Evolutionary conservation across 192 early-diverging fungal genomes (phyloP), one percentile per base, ranked within the genome.

Genomic region (Rhizophagus clarus): DNA sequence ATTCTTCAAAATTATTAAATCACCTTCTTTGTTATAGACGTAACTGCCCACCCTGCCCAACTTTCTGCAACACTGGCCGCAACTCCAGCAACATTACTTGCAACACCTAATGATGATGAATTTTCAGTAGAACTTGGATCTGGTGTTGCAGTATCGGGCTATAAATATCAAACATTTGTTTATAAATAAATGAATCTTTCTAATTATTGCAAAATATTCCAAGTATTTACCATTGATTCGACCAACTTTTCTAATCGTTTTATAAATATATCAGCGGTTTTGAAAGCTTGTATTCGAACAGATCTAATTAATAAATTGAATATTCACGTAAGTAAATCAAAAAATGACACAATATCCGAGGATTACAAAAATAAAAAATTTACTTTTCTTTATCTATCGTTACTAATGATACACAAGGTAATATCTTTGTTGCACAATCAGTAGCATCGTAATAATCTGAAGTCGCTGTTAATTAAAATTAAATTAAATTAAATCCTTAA

Each of bases 31-130:
- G 91, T 89, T 62, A 95, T 83, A 14, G 94, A 95, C 5, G 94
- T 94, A 5, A 96, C 92, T 0, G 96, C 96, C 96, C 96, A 97
- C 8, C 93, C 93, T 61, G 93, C 91, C 94, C 95, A 96, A 32
- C 92, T 91, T 72, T 93, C 92, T 3, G 90, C 85, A 20, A 84
- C 84, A 31, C 81, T 86, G 5, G 84, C 87, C 28, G 89, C 81
- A 45, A 82, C 86, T n/a, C 83, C 87, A 7, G 81, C 74, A 40
- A 83, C 81, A 56, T 74, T 81, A 31, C 80, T 72, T 29, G 76
- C 74, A 34, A 75, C 81, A 63, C 63, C 49, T 34, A 61, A 64
- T 15, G 76, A 66, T 49, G 70, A 69, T 84, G 85, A 51, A 79
- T 77, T 45, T 77, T 73, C 28, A 68, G 61, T 69, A 71, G 79